Evolutionary conservation across 75 land plant genomes (phyloP), one percentile per base, ranked within the genome.

Genomic region (Picea sitchensis): DNA sequence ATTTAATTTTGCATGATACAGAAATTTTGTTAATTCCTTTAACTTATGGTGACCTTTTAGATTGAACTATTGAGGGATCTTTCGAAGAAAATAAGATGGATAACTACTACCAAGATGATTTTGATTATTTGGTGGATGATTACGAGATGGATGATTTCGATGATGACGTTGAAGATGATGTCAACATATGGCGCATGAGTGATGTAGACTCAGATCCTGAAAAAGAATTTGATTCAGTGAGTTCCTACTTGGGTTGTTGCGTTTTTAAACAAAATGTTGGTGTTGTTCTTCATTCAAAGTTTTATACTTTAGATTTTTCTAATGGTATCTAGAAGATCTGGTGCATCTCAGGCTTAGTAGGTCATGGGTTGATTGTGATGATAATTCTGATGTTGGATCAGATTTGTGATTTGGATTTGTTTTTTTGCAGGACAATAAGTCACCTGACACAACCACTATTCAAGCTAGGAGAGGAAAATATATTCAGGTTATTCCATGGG

Each of bases 401-500:
- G n/a, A 15, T 8, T 76, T 54, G 9, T 30, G 17, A 4, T 32
- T 38, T 26, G 20, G 26, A 4, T 13, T 31, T 58, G 23, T 14
- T 59, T 79, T 6, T 12, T 4, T 13, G 21, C 79, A 88, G 92
- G 67, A 13, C 20, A 88, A 82, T 80, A 73, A 86, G 31, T 82
- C 82, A 61, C 87, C 87, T 18, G 99, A 95, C 80, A 97, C 99
- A 0, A 91, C 96, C 2, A 95, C 95, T 14, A 59, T 79, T 5
- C 96, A 97, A 82, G 93, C 89, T 17, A 83, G 98, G 68, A 83
- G 84, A 26, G 98, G 98, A 54, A 97, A 95, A 84, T n/a, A 96
- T 81, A 91, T 96, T 36, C 99, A 96, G 63, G 98, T 95, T 51
- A 92, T 96, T 21, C 95, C 93, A 14, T 96, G 99, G 99, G 92